phyloP scores from a whole-genome alignment of 2,329 filamentous ascomycete species.

The Septoria petroselini region DNA sequence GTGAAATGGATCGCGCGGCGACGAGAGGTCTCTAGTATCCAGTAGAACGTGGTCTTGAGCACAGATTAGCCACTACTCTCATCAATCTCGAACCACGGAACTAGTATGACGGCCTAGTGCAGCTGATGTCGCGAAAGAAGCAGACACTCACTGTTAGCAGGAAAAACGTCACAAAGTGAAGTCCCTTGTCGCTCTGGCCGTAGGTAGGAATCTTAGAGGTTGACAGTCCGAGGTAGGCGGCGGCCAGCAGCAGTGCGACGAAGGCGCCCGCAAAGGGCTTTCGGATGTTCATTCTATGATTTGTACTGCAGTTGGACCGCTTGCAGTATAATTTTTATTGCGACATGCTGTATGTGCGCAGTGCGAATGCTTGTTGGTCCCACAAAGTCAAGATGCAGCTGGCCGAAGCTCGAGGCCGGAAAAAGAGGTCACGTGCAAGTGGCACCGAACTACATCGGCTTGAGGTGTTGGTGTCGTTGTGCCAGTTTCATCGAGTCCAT shows the following conservation, averaged over 20 bases:
- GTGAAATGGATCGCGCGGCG: constrained; percentile 82
- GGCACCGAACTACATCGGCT: no score
- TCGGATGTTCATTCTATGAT: no score
- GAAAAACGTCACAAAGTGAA: constrained; percentile 89
- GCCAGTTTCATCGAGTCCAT: constrained; percentile 16
- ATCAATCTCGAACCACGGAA: neutral
- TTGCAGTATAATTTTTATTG: no score
- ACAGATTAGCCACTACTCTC: neutral
- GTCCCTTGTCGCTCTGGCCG: constrained; percentile 75
- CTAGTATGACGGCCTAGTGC: neutral
- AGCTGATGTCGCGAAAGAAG: neutral
- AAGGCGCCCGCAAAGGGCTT: no score
- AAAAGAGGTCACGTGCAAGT: no score
- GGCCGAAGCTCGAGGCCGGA: no score
- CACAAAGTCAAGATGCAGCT: no score
- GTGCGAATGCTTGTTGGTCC: neutral
- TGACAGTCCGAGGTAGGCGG: constrained; percentile 75
- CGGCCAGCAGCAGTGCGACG: constrained; percentile 63
- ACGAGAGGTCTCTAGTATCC: constrained; percentile 88
- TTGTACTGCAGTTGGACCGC: no score
- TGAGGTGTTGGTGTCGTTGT: no score
- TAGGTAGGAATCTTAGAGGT: constrained; percentile 55
- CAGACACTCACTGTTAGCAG: constrained; percentile 62
- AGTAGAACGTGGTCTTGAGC: constrained; percentile 67
- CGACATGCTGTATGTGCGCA: no score